These are phyloP conservation scores for Lyophyllum semitale DNA, from an alignment of 768 basidiomycete species.

Conservation along the genomic window DNA sequence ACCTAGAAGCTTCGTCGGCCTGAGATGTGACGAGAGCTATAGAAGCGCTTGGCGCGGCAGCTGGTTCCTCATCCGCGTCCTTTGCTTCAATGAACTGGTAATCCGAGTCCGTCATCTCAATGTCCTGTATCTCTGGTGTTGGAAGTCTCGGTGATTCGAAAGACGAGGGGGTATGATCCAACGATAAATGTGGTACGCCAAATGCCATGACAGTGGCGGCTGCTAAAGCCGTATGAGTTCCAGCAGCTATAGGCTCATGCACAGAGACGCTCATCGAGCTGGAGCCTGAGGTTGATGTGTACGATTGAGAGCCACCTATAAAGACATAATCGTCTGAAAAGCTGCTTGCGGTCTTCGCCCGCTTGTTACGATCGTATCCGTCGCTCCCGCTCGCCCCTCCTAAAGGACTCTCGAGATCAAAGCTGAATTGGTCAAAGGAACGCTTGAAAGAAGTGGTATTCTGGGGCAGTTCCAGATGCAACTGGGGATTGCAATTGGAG, in stretches of 20 bases:
- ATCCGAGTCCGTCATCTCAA: slow-evolving; percentile 56
- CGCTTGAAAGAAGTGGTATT: slow-evolving; percentile 59
- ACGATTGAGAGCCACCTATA: slow-evolving; percentile 35
- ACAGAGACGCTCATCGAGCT: slow-evolving; percentile 16
- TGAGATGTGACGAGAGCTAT: slow-evolving; percentile 7
- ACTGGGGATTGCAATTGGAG: slow-evolving; percentile 48
- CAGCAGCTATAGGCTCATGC: slow-evolving; percentile 3
- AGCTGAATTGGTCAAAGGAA: slow-evolving; percentile 59
- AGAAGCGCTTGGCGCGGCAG: slow-evolving; percentile 6
- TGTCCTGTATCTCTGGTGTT: slow-evolving; percentile 48
- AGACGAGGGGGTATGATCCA: slow-evolving; percentile 16
- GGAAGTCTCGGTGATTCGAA: slow-evolving; percentile 40
- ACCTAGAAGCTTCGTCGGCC: slow-evolving; percentile 39
- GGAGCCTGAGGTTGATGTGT: slow-evolving; percentile 30
- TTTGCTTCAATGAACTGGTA: slow-evolving; percentile 29
- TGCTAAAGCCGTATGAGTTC: slow-evolving; percentile 7
- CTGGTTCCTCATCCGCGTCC: slow-evolving; percentile 3
- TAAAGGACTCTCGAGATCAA: slow-evolving; percentile 52
- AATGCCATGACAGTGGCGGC: slow-evolving; percentile 14
- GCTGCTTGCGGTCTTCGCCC: slow-evolving; percentile 56
- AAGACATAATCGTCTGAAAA: slow-evolving; percentile 39
- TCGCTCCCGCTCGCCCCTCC: slow-evolving; percentile 31
- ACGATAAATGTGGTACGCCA: slow-evolving; percentile 21
- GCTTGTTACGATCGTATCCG: slow-evolving; percentile 56
- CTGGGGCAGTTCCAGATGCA: slow-evolving; percentile 52